Evolutionary conservation across 495 filamentous ascomycete genomes (phyloP).

Genomic region (Amphirosellinia nigrospora): DNA sequence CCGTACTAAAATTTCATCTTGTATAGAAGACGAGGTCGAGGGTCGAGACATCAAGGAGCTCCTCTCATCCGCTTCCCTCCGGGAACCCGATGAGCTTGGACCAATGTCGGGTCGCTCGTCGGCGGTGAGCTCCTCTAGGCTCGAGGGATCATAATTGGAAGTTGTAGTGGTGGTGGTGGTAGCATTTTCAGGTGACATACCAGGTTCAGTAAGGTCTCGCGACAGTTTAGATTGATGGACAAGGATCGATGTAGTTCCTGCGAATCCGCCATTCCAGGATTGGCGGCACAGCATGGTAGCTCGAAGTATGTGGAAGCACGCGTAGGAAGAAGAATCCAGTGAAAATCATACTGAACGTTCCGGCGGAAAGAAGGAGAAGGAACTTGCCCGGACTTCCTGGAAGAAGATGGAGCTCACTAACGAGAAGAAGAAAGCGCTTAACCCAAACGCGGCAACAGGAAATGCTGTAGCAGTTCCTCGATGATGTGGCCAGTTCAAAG

Average conservation of each 20-base stretch:
- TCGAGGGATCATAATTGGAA: conserved; percentile 22
- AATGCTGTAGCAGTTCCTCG: conserved; percentile 94
- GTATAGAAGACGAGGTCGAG: conserved; percentile 47
- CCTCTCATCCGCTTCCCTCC: conserved; percentile 68
- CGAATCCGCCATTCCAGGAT: conserved; percentile 55
- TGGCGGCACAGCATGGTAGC: conserved; percentile 70
- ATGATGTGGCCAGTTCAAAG: conserved; percentile 89
- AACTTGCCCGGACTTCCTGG: conserved; percentile 80
- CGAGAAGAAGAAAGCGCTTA: conserved; percentile 97
- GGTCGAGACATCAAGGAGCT: conserved; percentile 77
- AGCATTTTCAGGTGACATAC: conserved; percentile 61
- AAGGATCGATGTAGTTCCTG: conserved; percentile 67
- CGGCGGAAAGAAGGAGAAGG: conserved; percentile 77
- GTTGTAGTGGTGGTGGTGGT: conserved; percentile 34
- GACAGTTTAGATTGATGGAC: conserved; percentile 60
- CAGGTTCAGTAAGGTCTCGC: conserved; percentile 62
- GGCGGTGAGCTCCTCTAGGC: conserved; percentile 26
- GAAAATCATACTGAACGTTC: conserved; percentile 78
- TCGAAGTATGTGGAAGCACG: conserved; percentile 66
- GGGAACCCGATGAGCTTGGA: conserved; percentile 40
- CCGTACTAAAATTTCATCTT: conserved; percentile 55
- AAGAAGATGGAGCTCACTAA: conserved; percentile 76
- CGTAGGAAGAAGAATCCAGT: conserved; percentile 80
- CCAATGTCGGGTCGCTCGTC: conserved; percentile 10
- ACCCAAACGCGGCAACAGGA: conserved; percentile 87